Base-by-base conservation (phyloP, 495 filamentous ascomycete species). In the Friedmanniomyces endolithicus region DNA sequence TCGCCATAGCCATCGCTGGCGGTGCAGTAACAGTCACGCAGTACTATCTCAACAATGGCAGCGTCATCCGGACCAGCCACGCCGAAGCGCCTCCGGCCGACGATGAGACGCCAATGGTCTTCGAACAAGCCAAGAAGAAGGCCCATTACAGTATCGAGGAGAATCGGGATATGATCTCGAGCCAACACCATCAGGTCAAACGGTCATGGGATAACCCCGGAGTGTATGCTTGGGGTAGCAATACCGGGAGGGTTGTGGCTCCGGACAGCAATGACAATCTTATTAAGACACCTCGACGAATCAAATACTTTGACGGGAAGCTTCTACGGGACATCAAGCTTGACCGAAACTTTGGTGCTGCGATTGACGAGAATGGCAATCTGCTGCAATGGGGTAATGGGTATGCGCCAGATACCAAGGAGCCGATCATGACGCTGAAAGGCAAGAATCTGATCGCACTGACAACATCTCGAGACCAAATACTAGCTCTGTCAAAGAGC, bases 161-260 rank as follows among this genome's bases (percentile, higher is more conserved):
- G 33, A 77, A 77, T 48, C 72, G 86, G 55, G 85, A 90, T 53
- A 60, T 82, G 29, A 77, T 90, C 19, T 84, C 84, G 61, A 82
- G 80, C 11, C 81, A 88, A 62, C 86, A 90, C 66, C 71, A 88
- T 17, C 86, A 95, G 69, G 85, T 90, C 37, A 89, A 87, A 73
- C 82, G 78, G 63, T 94, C 87, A 64, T 83, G 86, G 79, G 88
- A 89, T 68, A 83, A 86, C 52, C 90, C 92, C 2, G 92, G 87
- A 0, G 84, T 96, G 1, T 95, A 94, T 71, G 80, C 82, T 25
- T 98, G 92, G 90, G 92, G 92, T 16, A 85, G 84, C 1, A 98
- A 98, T 63, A 75, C 71, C n/a, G 86, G 90, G 37, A 72, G 75
- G 51, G 90, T 96, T 2, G 87, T 82, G 25, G 90, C 88, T 25